Base-by-base conservation (phyloP, 1,284 basidiomycete species). In the Fistulinella cinereoalba region DNA sequence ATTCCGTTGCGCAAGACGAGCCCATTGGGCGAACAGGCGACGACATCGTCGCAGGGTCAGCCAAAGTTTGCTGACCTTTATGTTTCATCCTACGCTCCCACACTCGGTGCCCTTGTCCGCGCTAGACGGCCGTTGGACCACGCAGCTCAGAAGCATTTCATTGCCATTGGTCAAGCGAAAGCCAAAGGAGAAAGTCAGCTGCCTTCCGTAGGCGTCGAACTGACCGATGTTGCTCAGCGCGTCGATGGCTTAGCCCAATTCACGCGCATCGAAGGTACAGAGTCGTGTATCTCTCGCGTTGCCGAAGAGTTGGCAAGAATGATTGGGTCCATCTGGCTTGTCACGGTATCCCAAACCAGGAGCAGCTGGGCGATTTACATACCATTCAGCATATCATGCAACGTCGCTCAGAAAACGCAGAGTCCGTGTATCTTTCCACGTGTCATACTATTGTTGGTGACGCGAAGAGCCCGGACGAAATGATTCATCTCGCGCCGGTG, bases 31-130 rank as follows among this genome's bases (percentile, higher is more conserved):
- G n/a, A n/a, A n/a, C n/a, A n/a, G n/a, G n/a, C n/a, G n/a, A n/a
- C n/a, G n/a, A n/a, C n/a, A n/a, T n/a, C n/a, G n/a, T n/a, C n/a
- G n/a, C n/a, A n/a, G n/a, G 32, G 32, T 10, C 28, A 38, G 4
- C 6, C 9, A 6, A 51, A 54, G 31, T 50, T 66, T 10, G 49
- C 51, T 3, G 56, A 66, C 37, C 21, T 60, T 8, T 66, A 56
- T 36, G 44, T 68, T 6, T 65, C 61, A 0, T 71, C 68, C 0
- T 70, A 69, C 34, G 66, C 58, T 0, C 60, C 64, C 4, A 63
- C 60, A 2, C 47, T 71, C 6, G 44, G 52, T 1, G 44, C 64
- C 4, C 54, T 70, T 13, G 56, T 64, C 19, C 42, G 39, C 13
- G 51, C 60, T 13, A 29, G 49, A 40, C 37, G n/a, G 44, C 44